Conservation (phyloP, 441 rosid species). For the Metrosideros polymorpha region DNA sequence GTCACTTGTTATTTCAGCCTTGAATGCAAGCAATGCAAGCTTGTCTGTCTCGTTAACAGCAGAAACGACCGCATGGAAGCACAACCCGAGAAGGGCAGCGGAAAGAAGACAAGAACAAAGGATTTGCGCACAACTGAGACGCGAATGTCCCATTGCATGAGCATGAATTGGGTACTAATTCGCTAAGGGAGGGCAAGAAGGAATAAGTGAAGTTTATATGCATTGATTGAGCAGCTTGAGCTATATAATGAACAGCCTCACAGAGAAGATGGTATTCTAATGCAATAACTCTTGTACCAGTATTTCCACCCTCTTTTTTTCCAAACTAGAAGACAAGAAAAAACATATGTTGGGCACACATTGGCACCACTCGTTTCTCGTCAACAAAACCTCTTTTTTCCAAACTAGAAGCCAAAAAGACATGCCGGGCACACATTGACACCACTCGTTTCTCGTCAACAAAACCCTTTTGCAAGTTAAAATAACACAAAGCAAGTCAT, state of each 20-base stretch:
- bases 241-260: background rate
- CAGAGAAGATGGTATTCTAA: background rate
- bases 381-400: too few species aligned
- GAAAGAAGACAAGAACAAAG: background rate
- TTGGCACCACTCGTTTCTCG: too few species aligned
- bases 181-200: background rate
- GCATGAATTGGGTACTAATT: background rate
- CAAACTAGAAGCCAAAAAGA: too few species aligned
- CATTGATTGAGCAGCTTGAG: background rate
- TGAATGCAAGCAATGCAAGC: background rate
- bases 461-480: too few species aligned
- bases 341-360: too few species aligned
- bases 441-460: too few species aligned
- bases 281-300: background rate
- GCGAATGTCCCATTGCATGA: background rate
- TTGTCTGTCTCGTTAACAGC: background rate
- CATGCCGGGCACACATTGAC: too few species aligned
- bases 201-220: background rate
- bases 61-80: rapidly evolving
- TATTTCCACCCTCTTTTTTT: too few species aligned
- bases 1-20: background rate
- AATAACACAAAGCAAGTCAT: too few species aligned
- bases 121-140: background rate
- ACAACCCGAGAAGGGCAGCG: rapidly evolving
- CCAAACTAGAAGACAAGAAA: too few species aligned